Conservation (phyloP, 129 eudicot genomes). For the Dittrichia graveolens region DNA sequence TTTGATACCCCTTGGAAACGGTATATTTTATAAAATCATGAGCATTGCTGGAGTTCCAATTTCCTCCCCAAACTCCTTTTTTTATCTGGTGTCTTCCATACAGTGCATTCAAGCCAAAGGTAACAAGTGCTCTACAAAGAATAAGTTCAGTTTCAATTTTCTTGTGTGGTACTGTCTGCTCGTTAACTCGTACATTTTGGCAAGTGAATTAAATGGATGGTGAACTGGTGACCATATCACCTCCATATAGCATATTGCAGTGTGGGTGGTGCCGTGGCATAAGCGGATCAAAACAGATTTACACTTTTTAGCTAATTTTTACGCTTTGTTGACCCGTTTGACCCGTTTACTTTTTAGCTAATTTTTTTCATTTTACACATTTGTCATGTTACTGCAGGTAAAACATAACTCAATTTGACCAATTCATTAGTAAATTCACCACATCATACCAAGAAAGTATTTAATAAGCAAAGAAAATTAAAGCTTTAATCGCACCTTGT, state of each 20-base stretch:
- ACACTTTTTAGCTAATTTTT: neutral
- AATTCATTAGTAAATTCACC: neutral
- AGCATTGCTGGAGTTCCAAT: slow-evolving; percentile 76
- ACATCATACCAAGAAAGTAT: neutral
- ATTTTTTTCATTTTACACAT: neutral
- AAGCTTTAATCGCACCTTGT: slow-evolving; percentile 58
- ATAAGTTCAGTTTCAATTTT: neutral
- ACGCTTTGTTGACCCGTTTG: neutral
- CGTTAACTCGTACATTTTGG: too few species aligned
- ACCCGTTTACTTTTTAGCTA: neutral
- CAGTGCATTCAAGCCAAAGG: slow-evolving; percentile 89
- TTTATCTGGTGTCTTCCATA: slow-evolving; percentile 57
- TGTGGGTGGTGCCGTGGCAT: too few species aligned
- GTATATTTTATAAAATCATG: slow-evolving; percentile 74
- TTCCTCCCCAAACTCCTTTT: slow-evolving; percentile 62
- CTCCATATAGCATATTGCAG: too few species aligned
- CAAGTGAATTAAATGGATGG: too few species aligned
- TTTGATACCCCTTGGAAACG: slow-evolving; percentile 76
- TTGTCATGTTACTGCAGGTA: neutral
- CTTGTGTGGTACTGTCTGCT: too few species aligned
- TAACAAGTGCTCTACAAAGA: slow-evolving; percentile 62
- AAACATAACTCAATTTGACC: neutral
- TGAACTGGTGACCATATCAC: too few species aligned
- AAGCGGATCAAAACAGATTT: too few species aligned
- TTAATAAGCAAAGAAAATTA: neutral